These are phyloP conservation scores for Picea glauca DNA, from an alignment of 75 land plant genomes.

Conservation along the genomic window DNA sequence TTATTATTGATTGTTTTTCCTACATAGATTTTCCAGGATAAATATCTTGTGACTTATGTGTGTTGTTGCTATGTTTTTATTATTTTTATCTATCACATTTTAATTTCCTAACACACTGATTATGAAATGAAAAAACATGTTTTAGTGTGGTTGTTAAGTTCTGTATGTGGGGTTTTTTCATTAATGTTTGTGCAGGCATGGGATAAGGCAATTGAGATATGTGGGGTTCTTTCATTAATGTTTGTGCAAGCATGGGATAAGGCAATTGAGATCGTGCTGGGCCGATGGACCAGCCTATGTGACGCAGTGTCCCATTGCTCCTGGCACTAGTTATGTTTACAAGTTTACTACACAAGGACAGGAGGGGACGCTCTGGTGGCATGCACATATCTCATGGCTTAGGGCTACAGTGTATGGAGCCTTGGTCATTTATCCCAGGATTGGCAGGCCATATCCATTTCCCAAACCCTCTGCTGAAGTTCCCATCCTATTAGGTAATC, in stretches of 20 bases:
- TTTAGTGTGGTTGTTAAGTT: too few relatives aligned
- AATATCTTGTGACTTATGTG: neutral
- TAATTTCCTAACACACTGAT: neutral
- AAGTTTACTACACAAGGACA: conserved; percentile 6
- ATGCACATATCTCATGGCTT: too few relatives aligned
- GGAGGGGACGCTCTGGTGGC: too few relatives aligned
- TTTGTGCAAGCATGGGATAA: conserved; percentile 20
- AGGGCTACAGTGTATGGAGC: conserved; percentile 7
- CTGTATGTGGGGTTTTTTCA: too few relatives aligned
- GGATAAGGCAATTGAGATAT: too few relatives aligned
- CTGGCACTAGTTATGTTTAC: conserved; percentile 4
- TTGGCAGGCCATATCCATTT: conserved; percentile 10
- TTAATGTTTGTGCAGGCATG: too few relatives aligned
- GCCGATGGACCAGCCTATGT: conserved; percentile 16
- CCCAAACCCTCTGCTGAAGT: conserved; percentile 12
- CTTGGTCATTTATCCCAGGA: conserved; percentile 11
- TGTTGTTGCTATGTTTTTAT: neutral
- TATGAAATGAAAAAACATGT: neutral
- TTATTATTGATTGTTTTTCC: too few relatives aligned
- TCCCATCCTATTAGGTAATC: conserved; percentile 14
- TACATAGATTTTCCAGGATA: too few relatives aligned
- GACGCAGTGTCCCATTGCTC: conserved; percentile 20
- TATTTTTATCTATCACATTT: too few relatives aligned
- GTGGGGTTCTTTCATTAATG: too few relatives aligned
- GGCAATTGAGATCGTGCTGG: conserved; percentile 12